Base-by-base conservation (phyloP, 169 alveolate genomes). In the Plasmodium vivax region DNA sequence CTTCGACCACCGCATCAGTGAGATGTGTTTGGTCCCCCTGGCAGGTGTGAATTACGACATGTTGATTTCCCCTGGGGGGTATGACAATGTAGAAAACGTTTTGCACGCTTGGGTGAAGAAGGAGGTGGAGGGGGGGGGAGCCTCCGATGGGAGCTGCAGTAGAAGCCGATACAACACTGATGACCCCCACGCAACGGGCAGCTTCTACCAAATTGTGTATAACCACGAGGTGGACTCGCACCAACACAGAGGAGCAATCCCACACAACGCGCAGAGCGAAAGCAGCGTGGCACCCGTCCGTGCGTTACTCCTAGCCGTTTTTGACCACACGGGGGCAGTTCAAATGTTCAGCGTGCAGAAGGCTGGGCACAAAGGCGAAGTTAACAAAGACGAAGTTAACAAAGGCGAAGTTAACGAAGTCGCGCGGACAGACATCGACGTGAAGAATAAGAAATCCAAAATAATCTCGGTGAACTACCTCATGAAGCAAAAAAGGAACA, bases 1-100 rank as follows among this genome's bases (percentile, higher is more conserved):
- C 54, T 90, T 90, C 83, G 3, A 80, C 10, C 94, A 90, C 54
- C 94, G 94, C n/a, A 47, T 90, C 47, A 90, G 94, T 27, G 94
- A 79, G 38, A 90, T 90, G 91, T 80, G 82, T 23, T 51, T 90
- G 41, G 54, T 90, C 27, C 94, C 90, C 10, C 45, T 90, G 83
- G 71, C 91, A 10, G 14, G 43, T 19, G 71, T 43, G 27, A 90
- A 72, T 74, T 81, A 81, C 36, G 45, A 51, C 7, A 19, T 10
- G 41, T 16, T 90, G 9, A 62, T 36, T 32, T 16, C 71, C 16
- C 36, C 27, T 16, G 19, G 8, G 27, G 34, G 12, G 36, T 32
- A 62, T 19, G 14, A 68, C 43, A 36, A 80, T 71, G 30, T 90
- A 12, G 82, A 27, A 8, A 47, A 81, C 23, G 83, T 90, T 16